phyloP scores from a whole-genome alignment of 1,139 yeast species.

The Nadsonia commutata region DNA sequence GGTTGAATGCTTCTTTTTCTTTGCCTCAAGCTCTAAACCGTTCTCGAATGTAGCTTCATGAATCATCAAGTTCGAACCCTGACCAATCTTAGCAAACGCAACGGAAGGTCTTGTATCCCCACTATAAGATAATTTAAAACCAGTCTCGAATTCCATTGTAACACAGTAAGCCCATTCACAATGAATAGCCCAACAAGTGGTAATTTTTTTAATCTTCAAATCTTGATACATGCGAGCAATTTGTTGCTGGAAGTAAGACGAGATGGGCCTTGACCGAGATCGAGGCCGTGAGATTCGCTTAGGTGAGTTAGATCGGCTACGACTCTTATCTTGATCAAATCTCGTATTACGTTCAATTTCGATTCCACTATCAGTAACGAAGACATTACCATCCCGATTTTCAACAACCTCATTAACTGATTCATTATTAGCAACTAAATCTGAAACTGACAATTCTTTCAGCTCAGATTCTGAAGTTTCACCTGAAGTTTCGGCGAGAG shows the following conservation, averaged over 20 bases:
- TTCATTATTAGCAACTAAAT: no score
- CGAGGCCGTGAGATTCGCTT: neutral
- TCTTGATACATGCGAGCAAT: neutral
- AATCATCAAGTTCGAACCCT: constrained; percentile 56
- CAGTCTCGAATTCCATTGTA: constrained; percentile 33
- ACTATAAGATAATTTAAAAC: constrained; percentile 68
- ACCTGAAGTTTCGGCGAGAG: no score
- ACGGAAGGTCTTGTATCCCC: constrained; percentile 88
- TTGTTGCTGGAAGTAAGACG: neutral
- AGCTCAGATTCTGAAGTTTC: no score
- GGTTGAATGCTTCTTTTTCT: constrained; percentile 76
- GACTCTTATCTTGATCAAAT: constrained; percentile 2
- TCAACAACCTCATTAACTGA: no score
- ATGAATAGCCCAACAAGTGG: constrained; percentile 66
- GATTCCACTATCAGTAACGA: no score
- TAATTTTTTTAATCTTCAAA: constrained; percentile 2
- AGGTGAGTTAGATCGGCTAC: neutral
- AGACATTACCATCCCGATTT: no score
- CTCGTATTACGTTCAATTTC: constrained; percentile 1
- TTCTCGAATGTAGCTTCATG: constrained; percentile 92
- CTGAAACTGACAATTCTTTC: no score
- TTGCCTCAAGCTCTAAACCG: constrained; percentile 66
- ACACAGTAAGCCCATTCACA: constrained; percentile 76
- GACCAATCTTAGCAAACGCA: constrained; percentile 28
- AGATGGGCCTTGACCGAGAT: neutral